Percentiles rank a stretch among this genome's conserved stretches.
Conservation (phyloP, 208 protist genomes). For the Vickermania spadyakhi region DNA sequence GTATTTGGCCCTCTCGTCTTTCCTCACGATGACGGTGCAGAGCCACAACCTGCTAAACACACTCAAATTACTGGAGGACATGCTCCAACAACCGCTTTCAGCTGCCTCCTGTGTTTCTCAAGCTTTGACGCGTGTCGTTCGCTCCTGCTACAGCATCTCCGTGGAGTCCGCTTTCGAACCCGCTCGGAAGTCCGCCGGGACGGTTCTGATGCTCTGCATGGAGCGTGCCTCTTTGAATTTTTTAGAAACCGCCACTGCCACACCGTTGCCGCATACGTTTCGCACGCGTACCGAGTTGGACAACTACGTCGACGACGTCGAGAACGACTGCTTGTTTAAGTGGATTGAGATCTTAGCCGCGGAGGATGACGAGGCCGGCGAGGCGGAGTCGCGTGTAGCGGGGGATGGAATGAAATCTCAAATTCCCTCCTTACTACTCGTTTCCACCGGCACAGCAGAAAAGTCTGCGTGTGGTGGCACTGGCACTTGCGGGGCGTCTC, state of each 20-base stretch:
- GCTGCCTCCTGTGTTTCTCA: not conserved
- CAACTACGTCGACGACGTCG: slow-evolving; percentile 22
- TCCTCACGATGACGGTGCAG: not conserved
- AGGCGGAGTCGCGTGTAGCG: too few species aligned
- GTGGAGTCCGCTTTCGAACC: not conserved
- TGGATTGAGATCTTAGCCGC: slow-evolving; percentile 6
- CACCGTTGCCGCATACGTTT: slow-evolving; percentile 8
- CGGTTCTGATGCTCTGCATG: not conserved
- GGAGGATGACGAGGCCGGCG: not conserved
- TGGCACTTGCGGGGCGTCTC: too few species aligned
- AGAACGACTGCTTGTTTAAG: slow-evolving; percentile 9
- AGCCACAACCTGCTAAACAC: not conserved
- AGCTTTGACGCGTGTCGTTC: not conserved
- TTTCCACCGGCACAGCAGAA: too few species aligned
- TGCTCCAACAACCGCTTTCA: not conserved
- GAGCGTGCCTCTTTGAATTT: not conserved
- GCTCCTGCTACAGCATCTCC: not conserved
- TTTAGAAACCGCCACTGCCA: not conserved
- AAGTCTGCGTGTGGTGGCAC: too few species aligned
- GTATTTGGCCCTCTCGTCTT: not conserved
- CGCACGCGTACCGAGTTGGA: slow-evolving; percentile 10
- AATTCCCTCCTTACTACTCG: too few species aligned
- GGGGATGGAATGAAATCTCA: too few species aligned
- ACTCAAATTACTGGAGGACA: not conserved
- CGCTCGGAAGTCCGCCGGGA: slow-evolving; percentile 10